Conservation (phyloP, 176 grass and related monocot species). For the Oryza nivara region DNA sequence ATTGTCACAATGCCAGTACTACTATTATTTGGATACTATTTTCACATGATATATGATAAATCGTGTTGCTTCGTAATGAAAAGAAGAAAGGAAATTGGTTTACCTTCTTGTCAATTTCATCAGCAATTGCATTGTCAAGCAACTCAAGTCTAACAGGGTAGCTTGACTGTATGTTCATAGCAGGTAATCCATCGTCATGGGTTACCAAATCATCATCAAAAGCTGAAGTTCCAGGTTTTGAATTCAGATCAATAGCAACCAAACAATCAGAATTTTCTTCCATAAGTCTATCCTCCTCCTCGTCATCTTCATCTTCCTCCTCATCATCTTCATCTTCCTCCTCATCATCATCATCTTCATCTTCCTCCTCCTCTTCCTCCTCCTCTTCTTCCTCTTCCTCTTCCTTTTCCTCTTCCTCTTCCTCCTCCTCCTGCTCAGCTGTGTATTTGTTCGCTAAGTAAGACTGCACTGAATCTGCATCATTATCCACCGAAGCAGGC, state of each 20-base stretch:
- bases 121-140: slow-evolving; percentile 42
- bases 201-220: slow-evolving; percentile 28
- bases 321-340: too few species aligned
- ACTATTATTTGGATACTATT: background rate
- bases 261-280: background rate
- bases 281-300: background rate
- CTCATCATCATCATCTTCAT: too few species aligned
- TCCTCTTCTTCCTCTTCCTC: too few species aligned
- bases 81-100: background rate
- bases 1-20: background rate
- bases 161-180: slow-evolving; percentile 2
- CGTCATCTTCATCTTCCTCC: too few species aligned
- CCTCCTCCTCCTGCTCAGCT: too few species aligned
- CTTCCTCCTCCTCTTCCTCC: rapidly evolving
- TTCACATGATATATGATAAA: too few species aligned
- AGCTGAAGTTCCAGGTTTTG: slow-evolving; percentile 1
- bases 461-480: background rate
- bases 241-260: background rate
- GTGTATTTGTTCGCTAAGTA: background rate
- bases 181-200: slow-evolving; percentile 29
- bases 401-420: too few species aligned
- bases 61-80: too few species aligned
- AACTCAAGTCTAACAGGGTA: slow-evolving; percentile 33
- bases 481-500: background rate
- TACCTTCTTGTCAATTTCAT: slow-evolving; percentile 53